Percentiles rank a stretch among this genome's conserved stretches.
These are phyloP conservation scores for Raddia distichophylla DNA, from an alignment of 176 grass and related monocot species.

Conservation along the genomic window DNA sequence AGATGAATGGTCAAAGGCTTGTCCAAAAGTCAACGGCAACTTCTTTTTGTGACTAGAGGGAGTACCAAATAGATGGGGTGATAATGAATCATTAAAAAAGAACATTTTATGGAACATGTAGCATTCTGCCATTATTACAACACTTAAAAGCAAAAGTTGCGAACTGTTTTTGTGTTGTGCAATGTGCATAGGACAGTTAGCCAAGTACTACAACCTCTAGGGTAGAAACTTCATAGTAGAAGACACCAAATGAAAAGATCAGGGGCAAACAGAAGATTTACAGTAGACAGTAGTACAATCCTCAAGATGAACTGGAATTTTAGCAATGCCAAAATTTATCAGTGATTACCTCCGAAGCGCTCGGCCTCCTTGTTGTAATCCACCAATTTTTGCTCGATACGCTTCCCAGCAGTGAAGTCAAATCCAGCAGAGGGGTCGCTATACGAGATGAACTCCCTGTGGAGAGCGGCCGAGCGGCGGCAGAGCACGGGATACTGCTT, in stretches of 20 bases:
- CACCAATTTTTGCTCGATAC: constrained; percentile 86
- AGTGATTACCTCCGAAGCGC: constrained; percentile 73
- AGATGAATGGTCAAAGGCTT: too few species aligned
- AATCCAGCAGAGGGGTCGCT: constrained; percentile 85
- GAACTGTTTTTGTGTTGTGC: background rate
- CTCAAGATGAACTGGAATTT: background rate
- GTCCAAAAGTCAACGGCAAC: too few species aligned
- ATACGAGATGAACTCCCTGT: constrained; percentile 78
- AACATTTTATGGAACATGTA: background rate
- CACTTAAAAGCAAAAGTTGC: background rate
- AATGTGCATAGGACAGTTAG: background rate
- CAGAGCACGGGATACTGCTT: constrained; percentile 91
- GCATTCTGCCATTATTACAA: background rate
- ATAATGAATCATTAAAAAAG: background rate
- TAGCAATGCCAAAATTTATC: background rate
- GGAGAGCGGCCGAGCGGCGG: constrained; percentile 67
- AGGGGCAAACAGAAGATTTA: background rate
- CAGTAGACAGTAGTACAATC: background rate
- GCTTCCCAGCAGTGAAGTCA: constrained; percentile 81
- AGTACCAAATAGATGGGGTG: background rate
- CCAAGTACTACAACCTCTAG: background rate
- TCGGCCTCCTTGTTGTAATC: constrained; percentile 95
- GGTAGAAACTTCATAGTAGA: background rate
- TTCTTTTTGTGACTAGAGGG: too few species aligned
- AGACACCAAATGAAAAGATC: background rate